These are phyloP conservation scores for Micractinium sp. DNA, from an alignment of 139 green algal species.

Conservation along the genomic window DNA sequence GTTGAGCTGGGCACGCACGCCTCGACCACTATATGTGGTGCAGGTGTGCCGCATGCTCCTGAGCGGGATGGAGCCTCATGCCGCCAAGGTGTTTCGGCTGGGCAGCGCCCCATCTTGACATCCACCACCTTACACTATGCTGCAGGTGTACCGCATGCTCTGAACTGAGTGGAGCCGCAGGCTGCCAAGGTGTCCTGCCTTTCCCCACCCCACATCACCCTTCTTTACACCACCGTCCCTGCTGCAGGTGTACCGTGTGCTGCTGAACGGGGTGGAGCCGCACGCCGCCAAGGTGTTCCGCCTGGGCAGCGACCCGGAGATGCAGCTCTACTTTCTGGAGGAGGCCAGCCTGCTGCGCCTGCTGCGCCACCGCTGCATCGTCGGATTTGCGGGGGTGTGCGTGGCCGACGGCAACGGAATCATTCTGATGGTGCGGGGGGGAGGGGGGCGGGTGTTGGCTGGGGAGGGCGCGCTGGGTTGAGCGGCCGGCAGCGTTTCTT, in stretches of 20 bases:
- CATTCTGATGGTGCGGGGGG: constrained; percentile 19
- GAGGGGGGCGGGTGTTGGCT: too few relatives aligned
- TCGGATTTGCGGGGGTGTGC: constrained; percentile 39
- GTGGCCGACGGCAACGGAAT: constrained; percentile 15
- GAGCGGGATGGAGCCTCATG: too few relatives aligned
- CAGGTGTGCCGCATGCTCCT: too few relatives aligned
- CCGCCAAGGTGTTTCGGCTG: too few relatives aligned
- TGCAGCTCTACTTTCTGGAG: constrained; percentile 26
- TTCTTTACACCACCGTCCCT: neutral
- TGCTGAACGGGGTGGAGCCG: constrained; percentile 31
- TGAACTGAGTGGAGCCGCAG: too few relatives aligned
- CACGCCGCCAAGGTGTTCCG: constrained; percentile 31
- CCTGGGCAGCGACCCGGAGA: constrained; percentile 11
- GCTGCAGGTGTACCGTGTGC: constrained; percentile 33
- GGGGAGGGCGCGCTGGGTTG: neutral
- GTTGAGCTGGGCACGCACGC: neutral
- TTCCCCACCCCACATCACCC: neutral
- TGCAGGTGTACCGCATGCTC: too few relatives aligned
- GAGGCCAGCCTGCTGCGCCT: constrained; percentile 34
- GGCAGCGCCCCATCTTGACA: too few relatives aligned
- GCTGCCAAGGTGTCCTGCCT: neutral
- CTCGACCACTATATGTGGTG: neutral
- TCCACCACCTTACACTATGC: too few relatives aligned
- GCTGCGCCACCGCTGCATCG: constrained; percentile 29
- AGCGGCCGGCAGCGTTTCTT: too few relatives aligned